A percentile compares a stretch with the other conserved stretches of the same genome.
phyloP scores from a whole-genome alignment of 139 green algal species.

The Zygnema circumcarinatum region DNA sequence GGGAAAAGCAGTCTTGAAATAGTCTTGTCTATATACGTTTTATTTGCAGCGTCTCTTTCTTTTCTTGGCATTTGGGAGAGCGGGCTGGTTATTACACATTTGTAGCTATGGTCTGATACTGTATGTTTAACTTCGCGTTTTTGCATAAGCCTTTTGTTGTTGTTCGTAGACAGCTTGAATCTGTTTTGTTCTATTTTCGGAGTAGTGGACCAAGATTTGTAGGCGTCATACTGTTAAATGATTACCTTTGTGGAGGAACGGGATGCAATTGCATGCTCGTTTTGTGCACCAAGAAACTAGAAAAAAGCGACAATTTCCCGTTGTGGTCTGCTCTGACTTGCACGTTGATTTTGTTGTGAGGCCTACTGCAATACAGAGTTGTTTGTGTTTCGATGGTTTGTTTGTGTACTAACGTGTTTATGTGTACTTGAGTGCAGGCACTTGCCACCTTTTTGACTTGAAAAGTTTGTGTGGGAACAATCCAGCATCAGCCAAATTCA shows the following conservation, averaged over 20 bases:
- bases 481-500: background rate
- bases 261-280: too few species aligned
- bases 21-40: too few species aligned
- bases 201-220: background rate
- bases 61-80: background rate
- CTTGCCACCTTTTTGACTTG: background rate
- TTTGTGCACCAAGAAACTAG: too few species aligned
- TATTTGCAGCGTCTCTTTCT: background rate
- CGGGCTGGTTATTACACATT: background rate
- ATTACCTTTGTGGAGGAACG: background rate
- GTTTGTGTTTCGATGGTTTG: background rate
- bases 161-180: background rate
- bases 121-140: too few species aligned
- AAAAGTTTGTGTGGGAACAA: background rate
- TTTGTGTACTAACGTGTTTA: background rate
- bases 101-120: background rate
- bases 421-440: background rate
- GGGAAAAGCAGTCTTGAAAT: too few species aligned
- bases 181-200: background rate
- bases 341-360: too few species aligned
- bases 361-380: background rate
- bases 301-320: too few species aligned
- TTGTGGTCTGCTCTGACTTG: too few species aligned
- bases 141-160: too few species aligned
- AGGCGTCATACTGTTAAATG: background rate